Evolutionary conservation across 805 yeast species (phyloP), one percentile per base, ranked within the genome.

Genomic region (Sugiyamaella valdiviana): DNA sequence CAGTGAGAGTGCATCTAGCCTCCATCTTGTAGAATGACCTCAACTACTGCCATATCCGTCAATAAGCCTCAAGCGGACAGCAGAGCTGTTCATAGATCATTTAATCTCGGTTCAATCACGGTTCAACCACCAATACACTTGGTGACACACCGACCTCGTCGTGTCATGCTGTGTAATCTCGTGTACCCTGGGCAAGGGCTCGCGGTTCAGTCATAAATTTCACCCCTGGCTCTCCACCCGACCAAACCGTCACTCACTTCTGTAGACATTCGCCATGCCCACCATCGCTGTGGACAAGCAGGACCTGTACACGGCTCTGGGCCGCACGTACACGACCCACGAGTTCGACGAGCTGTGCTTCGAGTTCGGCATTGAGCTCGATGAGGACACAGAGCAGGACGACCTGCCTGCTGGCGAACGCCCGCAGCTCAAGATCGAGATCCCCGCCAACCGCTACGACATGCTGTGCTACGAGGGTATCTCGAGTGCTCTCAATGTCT

Each of bases 381-480:
- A 93, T 67, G 99, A 95, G 71, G 98, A 95, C 67, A 88, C 95
- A 64, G 85, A 95, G 39, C 87, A 84, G 35, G 82, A 78, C 42
- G 63, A 59, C 61, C 96, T 89, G 71, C 75, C 88, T 49, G 96
- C 90, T 64, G 98, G 91, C 63, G 95, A 87, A 69, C 83, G 96
- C 67, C 97, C 99, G n/a, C 95, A 91, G 69, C 77, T 87, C 61
- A 93, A 93, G 72, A 88, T 93, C 62, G 99, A 93, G 68, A 82
- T 95, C 55, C 97, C 96, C 50, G 99, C 99, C 54, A 93, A 93
- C 72, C 85, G 99, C 35, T 95, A 93, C 64, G 99, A 93, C 67
- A 81, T 93, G 90, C 80, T 93, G 57, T 95, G 99, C 74, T 85
- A 89, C 59, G 99, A 93, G 71, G 99, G 99, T 64, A 89, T 93